Evolutionary conservation across 768 basidiomycete species (phyloP), one percentile per base, ranked within the genome.

Genomic region (Sarcodon sp.): DNA sequence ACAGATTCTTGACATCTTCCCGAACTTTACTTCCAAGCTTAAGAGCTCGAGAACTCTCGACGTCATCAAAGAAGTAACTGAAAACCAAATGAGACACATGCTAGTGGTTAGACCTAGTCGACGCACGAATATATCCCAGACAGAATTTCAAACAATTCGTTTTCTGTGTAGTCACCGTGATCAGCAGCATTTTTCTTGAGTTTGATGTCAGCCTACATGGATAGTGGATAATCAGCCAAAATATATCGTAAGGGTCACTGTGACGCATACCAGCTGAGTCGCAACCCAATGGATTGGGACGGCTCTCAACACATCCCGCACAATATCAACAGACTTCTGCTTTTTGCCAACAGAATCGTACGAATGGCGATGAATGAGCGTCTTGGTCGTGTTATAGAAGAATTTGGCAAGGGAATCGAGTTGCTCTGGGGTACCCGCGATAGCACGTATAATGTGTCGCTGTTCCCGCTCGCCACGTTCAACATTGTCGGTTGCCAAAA

Each of bases 41-140:
- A 72, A 81, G 73, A 31, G 77, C 62, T 54, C 77, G 76, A 1
- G 75, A 67, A 1, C 73, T 57, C 46, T 84, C 83, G 16, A 77
- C 66, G 46, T 87, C 77, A 33, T 88, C 71, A 76, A 89, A 90
- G 50, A 90, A 65, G 59, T 75, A 87, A 37, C 86, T 88, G 53
- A 4, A 10, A 1, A 11, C n/a, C 21, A 27, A 16, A 27, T 15
- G 9, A 33, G 13, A 47, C n/a, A 49, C n/a, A 41, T 15, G 33
- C n/a, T 43, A 32, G 4, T 16, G 12, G n/a, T 15, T 12, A 33
- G 27, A 4, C 8, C 13, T 16, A 9, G 8, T 32, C n/a, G 1
- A 63, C 79, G 54, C 50, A 86, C 79, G 75, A 64, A 61, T 87
- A 89, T 46, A 89, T 81, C 16, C 84, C 79, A 21, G 73, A 69